Conservation (phyloP, 192 early-diverging fungal genomes). For the Podila verticillata region DNA sequence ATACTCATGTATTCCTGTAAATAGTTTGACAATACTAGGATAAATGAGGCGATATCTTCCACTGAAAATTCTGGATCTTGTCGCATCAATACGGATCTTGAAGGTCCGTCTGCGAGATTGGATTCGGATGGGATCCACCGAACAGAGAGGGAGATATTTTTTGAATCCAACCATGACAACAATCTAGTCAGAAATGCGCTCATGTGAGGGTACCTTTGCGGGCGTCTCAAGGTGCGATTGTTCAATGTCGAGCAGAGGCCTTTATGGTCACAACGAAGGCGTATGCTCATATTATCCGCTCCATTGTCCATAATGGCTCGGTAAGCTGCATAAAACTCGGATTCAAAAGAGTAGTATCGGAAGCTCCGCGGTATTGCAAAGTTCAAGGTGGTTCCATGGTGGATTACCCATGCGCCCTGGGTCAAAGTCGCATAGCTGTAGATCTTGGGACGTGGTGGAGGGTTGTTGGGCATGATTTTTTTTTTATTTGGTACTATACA, state of each 20-base stretch:
- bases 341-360: not conserved
- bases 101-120: constrained; percentile 13
- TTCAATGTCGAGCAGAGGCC: constrained; percentile 2
- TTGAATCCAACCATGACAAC: constrained; percentile 6
- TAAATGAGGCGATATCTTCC: too few species aligned
- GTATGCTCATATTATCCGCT: not conserved
- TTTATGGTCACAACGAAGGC: not conserved
- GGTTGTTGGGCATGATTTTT: too few species aligned
- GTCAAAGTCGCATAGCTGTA: constrained; percentile 1
- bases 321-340: constrained; percentile 8
- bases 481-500: too few species aligned
- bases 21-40: too few species aligned
- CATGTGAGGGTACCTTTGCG: not conserved
- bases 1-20: too few species aligned
- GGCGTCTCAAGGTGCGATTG: not conserved
- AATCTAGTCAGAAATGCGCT: not conserved
- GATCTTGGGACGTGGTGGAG: too few species aligned
- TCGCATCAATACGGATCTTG: constrained; percentile 5
- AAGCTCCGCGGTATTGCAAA: not conserved
- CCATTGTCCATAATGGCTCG: constrained; percentile 11
- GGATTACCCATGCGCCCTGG: constrained; percentile 9
- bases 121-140: constrained; percentile 2
- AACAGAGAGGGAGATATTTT: constrained; percentile 1
- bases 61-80: too few species aligned
- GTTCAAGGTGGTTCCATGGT: not conserved